Base-by-base conservation (phyloP, 106 monocot genomes). In the Dendrobium chrysotoxum region DNA sequence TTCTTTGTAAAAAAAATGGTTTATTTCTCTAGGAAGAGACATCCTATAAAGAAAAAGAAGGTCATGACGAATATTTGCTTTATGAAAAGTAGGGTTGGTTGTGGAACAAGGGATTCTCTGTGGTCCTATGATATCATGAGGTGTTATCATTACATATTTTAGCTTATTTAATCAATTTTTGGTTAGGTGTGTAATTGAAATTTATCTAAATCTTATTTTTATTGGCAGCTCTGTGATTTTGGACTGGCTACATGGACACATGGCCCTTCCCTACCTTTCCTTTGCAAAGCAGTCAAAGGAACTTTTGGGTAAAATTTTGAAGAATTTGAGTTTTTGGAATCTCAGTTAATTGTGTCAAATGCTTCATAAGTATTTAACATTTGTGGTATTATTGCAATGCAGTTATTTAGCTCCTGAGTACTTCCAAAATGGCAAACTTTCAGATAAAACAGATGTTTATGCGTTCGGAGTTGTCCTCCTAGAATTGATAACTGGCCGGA, bases 351-450 rank as follows among this genome's bases (percentile, higher is more conserved):
- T 23, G 31, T 40, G 21, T 78, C 55, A 38, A 47, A 25, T 61
- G 41, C 28, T 21, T 67, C 23, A 26, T 40, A 47, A 58, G 16
- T 77, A 41, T 39, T 77, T 75, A 80, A 45, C 18, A 61, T 31
- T 81, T 20, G 53, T 80, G 25, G 41, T 80, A 16, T 77, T 65
- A 23, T 83, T 77, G 10, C 45, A 53, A 55, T 85, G 79, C 84
- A 95, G 95, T 31, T 95, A 95, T 83, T 78, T 95, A 76, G 95
- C 95, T 53, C 95, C 95, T 18, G 95, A 95, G 79, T 95, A 95
- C 79, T 95, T 95, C 72, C 93, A 95, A 64, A 93, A 93, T 79
- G 95, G 95, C 45, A 95, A 95, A 76, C 76, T 95, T 30, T 95
- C 95, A 18, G 95, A 93, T 77, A 95, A 88, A 85, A 95, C 93